A percentile compares a stretch with the other conserved stretches of the same genome.
phyloP scores from a whole-genome alignment of 108 stramenopile species.

The Parietichytrium sp. region DNA sequence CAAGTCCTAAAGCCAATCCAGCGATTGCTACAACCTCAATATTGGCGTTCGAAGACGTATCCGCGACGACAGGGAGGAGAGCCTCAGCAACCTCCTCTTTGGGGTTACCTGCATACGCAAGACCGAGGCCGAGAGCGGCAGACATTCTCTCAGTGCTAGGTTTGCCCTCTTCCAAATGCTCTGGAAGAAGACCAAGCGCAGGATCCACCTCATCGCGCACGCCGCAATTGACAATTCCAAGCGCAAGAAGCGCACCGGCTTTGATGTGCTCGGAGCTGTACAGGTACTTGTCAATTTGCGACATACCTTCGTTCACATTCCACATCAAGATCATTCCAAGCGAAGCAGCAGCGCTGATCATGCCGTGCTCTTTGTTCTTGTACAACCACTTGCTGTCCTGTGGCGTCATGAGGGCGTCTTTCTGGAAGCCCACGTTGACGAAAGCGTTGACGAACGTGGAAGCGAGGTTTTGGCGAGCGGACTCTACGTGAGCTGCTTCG shows the following conservation, averaged over 20 bases:
- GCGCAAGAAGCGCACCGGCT: constrained; percentile 93
- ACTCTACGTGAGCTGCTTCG: constrained; percentile 82
- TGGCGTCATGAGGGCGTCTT: constrained; percentile 66
- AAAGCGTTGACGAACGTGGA: constrained; percentile 98
- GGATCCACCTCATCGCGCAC: constrained; percentile 96
- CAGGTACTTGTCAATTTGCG: constrained; percentile 93
- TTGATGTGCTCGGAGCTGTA: constrained; percentile 92
- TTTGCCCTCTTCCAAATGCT: constrained; percentile 68
- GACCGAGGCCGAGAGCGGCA: constrained; percentile 86
- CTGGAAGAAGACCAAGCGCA: constrained; percentile 85
- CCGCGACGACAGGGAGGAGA: constrained; percentile 82
- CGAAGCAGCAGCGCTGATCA: constrained; percentile 94
- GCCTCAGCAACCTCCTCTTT: constrained; percentile 91
- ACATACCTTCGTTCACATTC: constrained; percentile 99
- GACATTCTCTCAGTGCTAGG: constrained; percentile 79
- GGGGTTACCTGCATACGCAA: constrained; percentile 92
- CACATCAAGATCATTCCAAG: constrained; percentile 91
- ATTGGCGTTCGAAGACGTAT: constrained; percentile 62
- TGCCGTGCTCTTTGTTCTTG: constrained; percentile 96
- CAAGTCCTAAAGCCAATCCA: constrained; percentile 89
- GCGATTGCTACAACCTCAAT: constrained; percentile 60
- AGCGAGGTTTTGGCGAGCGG: constrained; percentile 95
- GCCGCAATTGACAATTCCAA: constrained; percentile 88
- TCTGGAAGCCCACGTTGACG: constrained; percentile 94
- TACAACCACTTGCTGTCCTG: constrained; percentile 67